Evolutionary conservation across 306 rosid genomes (phyloP), one percentile per base, ranked within the genome.

Genomic region (Gillenia trifoliata): DNA sequence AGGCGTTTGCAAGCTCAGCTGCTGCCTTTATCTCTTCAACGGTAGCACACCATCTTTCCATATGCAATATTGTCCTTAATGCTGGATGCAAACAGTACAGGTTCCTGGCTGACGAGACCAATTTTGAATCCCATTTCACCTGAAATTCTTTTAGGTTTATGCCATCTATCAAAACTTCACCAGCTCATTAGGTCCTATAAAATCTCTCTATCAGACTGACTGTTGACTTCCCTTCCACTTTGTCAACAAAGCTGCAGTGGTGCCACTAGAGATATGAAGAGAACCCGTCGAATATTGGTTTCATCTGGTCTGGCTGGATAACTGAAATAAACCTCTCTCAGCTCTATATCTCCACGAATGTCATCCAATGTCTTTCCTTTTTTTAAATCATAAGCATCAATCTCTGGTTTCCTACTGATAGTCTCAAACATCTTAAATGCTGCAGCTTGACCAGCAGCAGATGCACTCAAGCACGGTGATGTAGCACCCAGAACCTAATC

Each of bases 31-130:
- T 93, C 80, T 93, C 96, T 81, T 90, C 90, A 63, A 61, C n/a
- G 26, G 96, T 93, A 71, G 96, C 95, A 33, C 89, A 33, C 89
- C 96, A 20, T 87, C 96, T 54, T 93, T 80, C 97, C 98, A 64
- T 93, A 93, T 8, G 90, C 95, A 52, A 93, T 93, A 69, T 93
- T 93, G 13, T 90, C 98, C 85, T 68, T 89, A 77, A 93, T 93
- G 90, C 91, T 89, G 41, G 95, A 85, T 16, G 95, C 82, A 79
- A 93, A 93, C 81, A 93, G 72, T 33, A 90, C 91, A 5, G 98
- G 98, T 78, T 93, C 98, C 64, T 93, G 98, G 80, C 98, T 93
- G 50, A 93, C 98, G 72, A 93, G 98, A 64, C 96, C 98, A 40
- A 93, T 93, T 81, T 93, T 93, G 82, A 26, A 93, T 93, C 96